Evolutionary conservation across 192 early-diverging fungal genomes (phyloP).

Genomic region (Gorgonomyces haynaldii): DNA sequence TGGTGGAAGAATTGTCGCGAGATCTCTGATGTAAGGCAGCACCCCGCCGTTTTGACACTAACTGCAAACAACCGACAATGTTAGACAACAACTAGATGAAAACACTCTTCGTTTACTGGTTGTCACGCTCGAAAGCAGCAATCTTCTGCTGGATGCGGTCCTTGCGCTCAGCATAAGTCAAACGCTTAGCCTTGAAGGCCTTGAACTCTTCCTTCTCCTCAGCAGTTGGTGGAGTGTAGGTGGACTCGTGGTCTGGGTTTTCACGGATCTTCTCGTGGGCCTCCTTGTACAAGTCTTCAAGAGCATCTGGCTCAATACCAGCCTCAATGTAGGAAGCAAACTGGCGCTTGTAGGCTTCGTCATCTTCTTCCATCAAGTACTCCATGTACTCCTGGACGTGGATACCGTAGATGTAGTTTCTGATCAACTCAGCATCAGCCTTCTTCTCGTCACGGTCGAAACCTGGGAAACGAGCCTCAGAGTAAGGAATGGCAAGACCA

Average conservation of each 20-base stretch:
- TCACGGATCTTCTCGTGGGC: slow-evolving; percentile 92
- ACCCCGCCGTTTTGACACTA: too few species aligned
- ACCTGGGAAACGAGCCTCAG: slow-evolving; percentile 94
- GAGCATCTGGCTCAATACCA: slow-evolving; percentile 73
- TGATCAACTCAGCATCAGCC: slow-evolving; percentile 84
- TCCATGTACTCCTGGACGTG: slow-evolving; percentile 99
- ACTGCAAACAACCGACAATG: too few species aligned
- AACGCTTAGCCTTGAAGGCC: slow-evolving; percentile 59
- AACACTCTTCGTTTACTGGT: too few species aligned
- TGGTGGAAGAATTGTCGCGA: too few species aligned
- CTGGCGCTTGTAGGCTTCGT: slow-evolving; percentile 92
- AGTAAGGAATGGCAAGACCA: slow-evolving; percentile 94
- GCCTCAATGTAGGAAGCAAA: slow-evolving; percentile 87
- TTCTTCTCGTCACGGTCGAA: slow-evolving; percentile 77
- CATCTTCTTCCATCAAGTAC: slow-evolving; percentile 95
- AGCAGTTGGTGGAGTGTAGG: slow-evolving; percentile 36
- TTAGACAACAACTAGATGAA: too few species aligned
- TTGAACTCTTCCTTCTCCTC: slow-evolving; percentile 60
- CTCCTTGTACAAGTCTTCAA: slow-evolving; percentile 89
- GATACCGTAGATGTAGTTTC: slow-evolving; percentile 95
- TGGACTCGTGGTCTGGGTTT: slow-evolving; percentile 62
- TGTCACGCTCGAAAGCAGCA: slow-evolving; percentile 60
- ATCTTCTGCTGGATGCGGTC: slow-evolving; percentile 88
- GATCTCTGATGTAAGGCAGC: too few species aligned
- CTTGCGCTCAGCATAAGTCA: slow-evolving; percentile 85